These are phyloP conservation scores for Cladosporium colombiae DNA, from an alignment of 2,329 filamentous ascomycete species.

Conservation along the genomic window DNA sequence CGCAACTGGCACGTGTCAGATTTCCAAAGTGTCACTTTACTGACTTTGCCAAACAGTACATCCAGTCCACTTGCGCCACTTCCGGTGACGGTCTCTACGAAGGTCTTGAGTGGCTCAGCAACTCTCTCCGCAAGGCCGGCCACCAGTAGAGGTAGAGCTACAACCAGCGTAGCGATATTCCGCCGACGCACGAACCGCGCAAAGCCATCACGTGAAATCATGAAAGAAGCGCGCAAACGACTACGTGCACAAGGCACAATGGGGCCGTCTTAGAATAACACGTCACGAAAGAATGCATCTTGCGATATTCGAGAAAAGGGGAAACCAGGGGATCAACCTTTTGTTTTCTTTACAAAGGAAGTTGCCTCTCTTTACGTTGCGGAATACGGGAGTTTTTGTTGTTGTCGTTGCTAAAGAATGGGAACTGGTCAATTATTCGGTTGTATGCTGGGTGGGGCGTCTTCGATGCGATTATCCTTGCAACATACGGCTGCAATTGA, in stretches of 20 bases:
- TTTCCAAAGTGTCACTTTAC: not conserved
- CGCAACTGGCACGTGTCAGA: not conserved
- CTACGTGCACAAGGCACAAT: not conserved
- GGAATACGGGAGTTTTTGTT: slow-evolving; percentile 14
- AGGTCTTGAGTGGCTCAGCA: slow-evolving; percentile 73
- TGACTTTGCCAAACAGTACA: slow-evolving; percentile 62
- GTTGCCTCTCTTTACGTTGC: slow-evolving; percentile 2
- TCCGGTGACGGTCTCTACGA: slow-evolving; percentile 99
- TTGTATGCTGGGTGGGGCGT: slow-evolving; percentile 20
- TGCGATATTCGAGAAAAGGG: slow-evolving; percentile 7
- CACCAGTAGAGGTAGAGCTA: slow-evolving; percentile 43
- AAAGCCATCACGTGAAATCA: slow-evolving; percentile 17
- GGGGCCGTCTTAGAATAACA: slow-evolving; percentile 13
- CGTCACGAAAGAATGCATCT: slow-evolving; percentile 18
- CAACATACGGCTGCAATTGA: slow-evolving; percentile 18
- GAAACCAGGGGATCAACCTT: not conserved
- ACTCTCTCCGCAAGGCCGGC: slow-evolving; percentile 56
- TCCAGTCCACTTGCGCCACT: slow-evolving; percentile 98
- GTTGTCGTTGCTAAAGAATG: slow-evolving; percentile 15
- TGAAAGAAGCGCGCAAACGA: slow-evolving; percentile 14
- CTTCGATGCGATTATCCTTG: slow-evolving; percentile 21
- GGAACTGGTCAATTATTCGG: slow-evolving; percentile 14
- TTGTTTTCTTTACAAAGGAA: not conserved
- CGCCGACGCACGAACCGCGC: slow-evolving; percentile 17
- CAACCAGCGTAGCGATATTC: slow-evolving; percentile 6